Base-by-base conservation (phyloP, 345 rosid genomes). In the Populus pruinosa region DNA sequence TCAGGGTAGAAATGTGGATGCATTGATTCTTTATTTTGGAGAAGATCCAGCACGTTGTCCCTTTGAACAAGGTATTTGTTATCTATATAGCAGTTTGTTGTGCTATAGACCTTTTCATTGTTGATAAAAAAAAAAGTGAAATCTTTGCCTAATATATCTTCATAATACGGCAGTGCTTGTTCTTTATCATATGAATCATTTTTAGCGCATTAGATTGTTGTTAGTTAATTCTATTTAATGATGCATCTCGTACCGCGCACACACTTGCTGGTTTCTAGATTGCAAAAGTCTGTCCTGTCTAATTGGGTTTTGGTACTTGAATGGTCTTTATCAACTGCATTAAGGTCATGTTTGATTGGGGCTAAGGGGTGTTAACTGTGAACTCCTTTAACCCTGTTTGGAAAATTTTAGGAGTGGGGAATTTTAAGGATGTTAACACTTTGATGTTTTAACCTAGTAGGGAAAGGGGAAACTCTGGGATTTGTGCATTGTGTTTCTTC, bases 41-140 rank as follows among this genome's bases (percentile, higher is more conserved):
- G 98, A 95, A 88, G 97, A 93, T 87, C 99, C 99, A 49, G 91
- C 94, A 49, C 91, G 92, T 36, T 95, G 93, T 66, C 90, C 96
- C 69, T 93, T 93, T 49, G 98, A 95, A 82, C 98, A 95, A 91
- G 99, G 97, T 95, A 74, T 44, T 74, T 65, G 25, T 9, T 25
- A 31, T 43, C 67, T 50, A 13, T 50, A 13, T 25, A 31, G 35
- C n/a, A 21, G 43, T 29, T 65, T 67, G 44, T 41, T 55, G 39
- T 64, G 25, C 11, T 13, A 41, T 59, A 33, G 11, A 11, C 64
- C 63, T 71, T 49, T 78, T n/a, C 4, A 16, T 18, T 20, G n/a
- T 31, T 49, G 10, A 20, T 75, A 18, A 17, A 64, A 29, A 21
- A 29, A 21, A 8, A 56, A 27, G 3, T 21, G 27, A 56, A 56